These are phyloP conservation scores for Aspergillus pseudoterreus DNA, from an alignment of 2,329 filamentous ascomycete species.

Conservation along the genomic window DNA sequence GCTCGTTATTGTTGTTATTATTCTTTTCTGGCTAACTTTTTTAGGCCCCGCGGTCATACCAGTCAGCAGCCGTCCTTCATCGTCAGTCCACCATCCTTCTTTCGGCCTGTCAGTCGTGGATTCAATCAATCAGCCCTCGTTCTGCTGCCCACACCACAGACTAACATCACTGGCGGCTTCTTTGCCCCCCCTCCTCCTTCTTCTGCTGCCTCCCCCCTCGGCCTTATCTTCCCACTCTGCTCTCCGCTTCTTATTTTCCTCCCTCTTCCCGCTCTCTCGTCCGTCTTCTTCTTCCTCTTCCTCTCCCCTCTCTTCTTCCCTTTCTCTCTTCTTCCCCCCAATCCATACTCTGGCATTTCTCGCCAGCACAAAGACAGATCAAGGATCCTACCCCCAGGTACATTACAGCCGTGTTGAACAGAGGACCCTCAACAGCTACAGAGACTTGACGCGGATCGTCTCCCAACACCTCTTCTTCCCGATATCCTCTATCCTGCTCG, in stretches of 20 bases:
- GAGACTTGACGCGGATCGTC: slow-evolving; percentile 6
- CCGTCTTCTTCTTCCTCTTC: slow-evolving; percentile 21
- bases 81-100: too few species aligned
- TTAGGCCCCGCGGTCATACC: too few species aligned
- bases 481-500: background rate
- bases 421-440: slow-evolving; percentile 1
- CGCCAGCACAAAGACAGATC: slow-evolving; percentile 12
- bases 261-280: slow-evolving; percentile 19
- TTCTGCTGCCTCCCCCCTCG: slow-evolving; percentile 1
- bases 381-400: slow-evolving; percentile 7
- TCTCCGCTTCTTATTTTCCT: slow-evolving; percentile 21
- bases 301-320: slow-evolving; percentile 8
- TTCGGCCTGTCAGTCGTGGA: too few species aligned
- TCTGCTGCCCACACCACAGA: background rate
- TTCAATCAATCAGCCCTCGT: slow-evolving; percentile 11
- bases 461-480: slow-evolving; percentile 5
- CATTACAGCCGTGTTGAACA: slow-evolving; percentile 1
- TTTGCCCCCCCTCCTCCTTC: slow-evolving; percentile 11
- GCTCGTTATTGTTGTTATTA: background rate
- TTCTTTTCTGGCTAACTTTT: background rate
- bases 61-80: too few species aligned
- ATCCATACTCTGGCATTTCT: slow-evolving; percentile 14
- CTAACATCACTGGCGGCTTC: slow-evolving; percentile 1
- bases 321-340: slow-evolving; percentile 4
- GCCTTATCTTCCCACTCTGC: slow-evolving; percentile 7